phyloP scores from a whole-genome alignment of 805 yeast species.

The Pichia scutulata region DNA sequence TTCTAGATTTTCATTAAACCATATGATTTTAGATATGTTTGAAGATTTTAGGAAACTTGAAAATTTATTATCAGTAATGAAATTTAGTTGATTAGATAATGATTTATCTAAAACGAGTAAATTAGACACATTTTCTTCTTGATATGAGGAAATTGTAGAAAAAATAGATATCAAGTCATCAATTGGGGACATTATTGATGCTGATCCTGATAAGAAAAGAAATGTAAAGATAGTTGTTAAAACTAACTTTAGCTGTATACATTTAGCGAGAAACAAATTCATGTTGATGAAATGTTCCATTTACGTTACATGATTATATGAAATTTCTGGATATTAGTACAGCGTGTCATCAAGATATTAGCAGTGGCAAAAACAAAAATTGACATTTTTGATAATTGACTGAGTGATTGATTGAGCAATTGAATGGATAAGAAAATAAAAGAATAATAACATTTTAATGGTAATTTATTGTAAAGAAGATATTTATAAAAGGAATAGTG shows the following conservation, averaged over 20 bases:
- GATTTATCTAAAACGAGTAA: conserved; percentile 18
- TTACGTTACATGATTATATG: too few relatives aligned
- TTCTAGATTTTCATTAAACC: conserved; percentile 20
- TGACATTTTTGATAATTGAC: not conserved
- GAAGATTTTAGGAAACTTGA: conserved; percentile 20
- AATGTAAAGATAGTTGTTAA: too few relatives aligned
- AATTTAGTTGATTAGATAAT: conserved; percentile 21
- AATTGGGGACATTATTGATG: not conserved
- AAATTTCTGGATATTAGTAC: too few relatives aligned
- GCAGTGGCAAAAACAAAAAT: not conserved
- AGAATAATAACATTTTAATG: not conserved
- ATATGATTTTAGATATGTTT: conserved; percentile 21
- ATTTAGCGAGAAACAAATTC: not conserved
- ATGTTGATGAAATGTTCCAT: not conserved
- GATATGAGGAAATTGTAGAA: not conserved
- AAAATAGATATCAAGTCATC: conserved; percentile 4
- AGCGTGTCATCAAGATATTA: too few relatives aligned
- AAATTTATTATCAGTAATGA: conserved; percentile 19
- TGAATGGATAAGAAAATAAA: not conserved
- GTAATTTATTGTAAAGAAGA: not conserved
- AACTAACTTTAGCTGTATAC: too few relatives aligned
- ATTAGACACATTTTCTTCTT: not conserved
- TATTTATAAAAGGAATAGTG: not conserved
- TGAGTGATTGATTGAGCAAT: not conserved
- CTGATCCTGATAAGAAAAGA: too few relatives aligned